Evolutionary conservation across 129 eudicot species (phyloP).

Genomic region (Centella asiatica): DNA sequence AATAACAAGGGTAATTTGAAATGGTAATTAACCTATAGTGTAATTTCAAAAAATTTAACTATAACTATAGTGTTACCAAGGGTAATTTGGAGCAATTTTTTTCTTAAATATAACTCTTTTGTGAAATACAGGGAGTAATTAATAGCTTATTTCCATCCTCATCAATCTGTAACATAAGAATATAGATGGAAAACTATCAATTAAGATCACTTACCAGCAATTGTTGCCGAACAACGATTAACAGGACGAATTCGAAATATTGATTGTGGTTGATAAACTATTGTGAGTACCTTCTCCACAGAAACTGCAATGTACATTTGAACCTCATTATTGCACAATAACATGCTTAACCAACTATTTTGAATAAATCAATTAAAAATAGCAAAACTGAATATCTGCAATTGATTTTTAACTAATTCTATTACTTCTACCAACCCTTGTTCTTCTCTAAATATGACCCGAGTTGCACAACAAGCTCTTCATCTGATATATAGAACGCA

Average conservation of each 20-base stretch:
- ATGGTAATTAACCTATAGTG: too few species aligned
- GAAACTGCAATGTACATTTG: conserved; percentile 50
- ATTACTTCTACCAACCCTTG: conserved; percentile 34
- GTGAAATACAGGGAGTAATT: too few species aligned
- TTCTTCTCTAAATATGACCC: conserved; percentile 73
- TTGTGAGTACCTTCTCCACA: conserved; percentile 89
- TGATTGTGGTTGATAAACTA: conserved; percentile 94
- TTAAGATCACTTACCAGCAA: conserved; percentile 50
- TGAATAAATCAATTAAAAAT: background rate
- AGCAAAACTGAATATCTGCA: background rate
- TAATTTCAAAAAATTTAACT: too few species aligned
- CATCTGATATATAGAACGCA: conserved; percentile 86
- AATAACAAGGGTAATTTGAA: too few species aligned
- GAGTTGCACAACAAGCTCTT: conserved; percentile 69
- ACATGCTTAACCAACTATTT: background rate
- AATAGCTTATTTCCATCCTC: too few species aligned
- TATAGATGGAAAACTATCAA: background rate
- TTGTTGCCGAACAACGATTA: conserved; percentile 92
- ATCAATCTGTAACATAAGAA: background rate
- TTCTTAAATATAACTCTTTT: too few species aligned
- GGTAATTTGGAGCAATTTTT: too few species aligned
- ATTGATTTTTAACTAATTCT: background rate
- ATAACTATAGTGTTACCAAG: too few species aligned
- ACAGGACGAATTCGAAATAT: conserved; percentile 97
- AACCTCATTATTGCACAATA: conserved; percentile 6